Evolutionary conservation across 805 yeast species (phyloP), one percentile per base, ranked within the genome.

Genomic region (Candida berthetii): DNA sequence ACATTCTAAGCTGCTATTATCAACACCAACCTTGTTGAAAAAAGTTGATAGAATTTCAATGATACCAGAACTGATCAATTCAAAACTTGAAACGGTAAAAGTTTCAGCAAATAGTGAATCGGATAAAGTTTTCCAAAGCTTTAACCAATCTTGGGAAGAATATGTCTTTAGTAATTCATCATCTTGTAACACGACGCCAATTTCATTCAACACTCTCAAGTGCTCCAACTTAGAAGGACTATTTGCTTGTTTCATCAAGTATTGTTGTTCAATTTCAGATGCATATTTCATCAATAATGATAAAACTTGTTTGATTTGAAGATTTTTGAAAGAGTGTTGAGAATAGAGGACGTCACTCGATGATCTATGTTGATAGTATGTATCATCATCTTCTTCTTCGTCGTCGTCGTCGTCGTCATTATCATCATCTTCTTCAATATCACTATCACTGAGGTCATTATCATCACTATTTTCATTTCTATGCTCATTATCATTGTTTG

Each of bases 1-100:
- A 31, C 77, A 66, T 14, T 53, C 54, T n/a, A 65, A 53, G 17
- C 57, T 61, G 22, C 56, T 58, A 14, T 46, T 47, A 1, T 59
- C 58, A 35, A 47, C 48, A 13, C 31, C 48, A 4, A 51, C 44
- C 35, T 59, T 42, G 15, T 46, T 38, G 37, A 78, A 73, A 3
- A 69, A 41, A 1, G 42, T 19, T 3, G 66, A 50, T 24, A 83
- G 55, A 1, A 67, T 51, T 6, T 67, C 65, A 7, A 83, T 68
- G 7, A 85, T 57, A 0, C 89, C 89, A 2, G 89, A 83, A 2
- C 83, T 72, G 6, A 80, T 69, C 28, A 89, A 64, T 55, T 88
- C 96, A 62, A 80, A 86, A 44, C 90, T 81, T 0, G 96, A 85
- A 5, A 84, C 64, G 6, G 50, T 47, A 32, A 47, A 53, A 8